Percentiles rank a stretch among this genome's conserved stretches.
Evolutionary conservation across 768 basidiomycete genomes (phyloP).

Genomic region (Pluteus cervinus): DNA sequence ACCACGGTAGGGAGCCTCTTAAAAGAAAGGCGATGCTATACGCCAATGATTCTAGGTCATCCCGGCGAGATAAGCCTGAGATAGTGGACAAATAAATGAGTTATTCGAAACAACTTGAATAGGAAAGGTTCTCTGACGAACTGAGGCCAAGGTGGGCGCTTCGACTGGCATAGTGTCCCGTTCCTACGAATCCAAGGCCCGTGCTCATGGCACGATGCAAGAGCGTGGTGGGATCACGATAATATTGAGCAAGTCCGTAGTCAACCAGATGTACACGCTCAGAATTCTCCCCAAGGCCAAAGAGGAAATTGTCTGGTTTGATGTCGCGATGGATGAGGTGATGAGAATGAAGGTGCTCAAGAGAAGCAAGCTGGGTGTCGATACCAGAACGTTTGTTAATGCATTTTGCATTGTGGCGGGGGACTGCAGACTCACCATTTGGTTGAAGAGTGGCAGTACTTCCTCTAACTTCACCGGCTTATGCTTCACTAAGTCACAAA

Average conservation of each 20-base stretch:
- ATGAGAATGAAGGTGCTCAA: slow-evolving; percentile 22
- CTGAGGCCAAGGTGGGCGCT: slow-evolving; percentile 24
- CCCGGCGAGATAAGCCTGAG: slow-evolving; percentile 28
- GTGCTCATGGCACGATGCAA: no score
- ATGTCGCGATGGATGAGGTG: slow-evolving; percentile 30
- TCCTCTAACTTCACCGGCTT: no score
- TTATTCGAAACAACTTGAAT: slow-evolving; percentile 6
- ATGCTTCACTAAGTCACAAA: no score
- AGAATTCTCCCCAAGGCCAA: slow-evolving; percentile 14
- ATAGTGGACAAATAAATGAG: slow-evolving; percentile 5
- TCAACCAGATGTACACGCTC: slow-evolving; percentile 22
- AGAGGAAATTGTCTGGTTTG: slow-evolving; percentile 28
- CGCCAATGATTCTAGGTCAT: slow-evolving; percentile 53
- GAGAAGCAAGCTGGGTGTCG: slow-evolving; percentile 15
- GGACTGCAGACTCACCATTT: slow-evolving; percentile 12
- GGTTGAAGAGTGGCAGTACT: no score
- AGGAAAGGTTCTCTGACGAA: slow-evolving; percentile 10
- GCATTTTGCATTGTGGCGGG: slow-evolving; percentile 4
- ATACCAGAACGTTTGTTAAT: slow-evolving; percentile 2
- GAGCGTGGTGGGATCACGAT: no score
- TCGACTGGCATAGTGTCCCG: slow-evolving; percentile 25
- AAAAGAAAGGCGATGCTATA: slow-evolving; percentile 52
- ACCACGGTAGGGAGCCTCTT: slow-evolving; percentile 33
- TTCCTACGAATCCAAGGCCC: no score
- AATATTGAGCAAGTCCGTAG: slow-evolving; percentile 22